These are phyloP conservation scores for Aethionema arabicum DNA, from an alignment of 345 rosid species.

Conservation along the genomic window DNA sequence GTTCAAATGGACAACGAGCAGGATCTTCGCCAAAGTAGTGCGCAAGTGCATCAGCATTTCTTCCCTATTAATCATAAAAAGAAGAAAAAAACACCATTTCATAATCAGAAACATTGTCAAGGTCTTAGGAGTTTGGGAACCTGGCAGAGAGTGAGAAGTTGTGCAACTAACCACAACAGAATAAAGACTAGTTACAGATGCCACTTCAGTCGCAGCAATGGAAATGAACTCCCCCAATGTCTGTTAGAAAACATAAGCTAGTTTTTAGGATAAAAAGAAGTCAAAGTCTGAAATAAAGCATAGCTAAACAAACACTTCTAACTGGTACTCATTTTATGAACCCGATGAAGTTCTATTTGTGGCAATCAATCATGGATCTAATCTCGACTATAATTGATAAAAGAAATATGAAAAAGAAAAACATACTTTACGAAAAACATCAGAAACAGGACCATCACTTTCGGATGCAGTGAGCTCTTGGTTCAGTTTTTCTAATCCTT, in stretches of 20 bases:
- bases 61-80: slow-evolving; percentile 61
- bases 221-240: slow-evolving; percentile 75
- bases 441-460: slow-evolving; percentile 94
- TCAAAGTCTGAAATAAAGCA: not conserved
- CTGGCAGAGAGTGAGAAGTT: slow-evolving; percentile 20
- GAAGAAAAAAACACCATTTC: slow-evolving; percentile 1
- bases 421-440: slow-evolving; percentile 73
- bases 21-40: slow-evolving; percentile 98
- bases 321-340: slow-evolving; percentile 4
- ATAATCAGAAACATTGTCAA: slow-evolving; percentile 10
- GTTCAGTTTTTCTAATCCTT: slow-evolving; percentile 89
- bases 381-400: slow-evolving; percentile 12
- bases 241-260: slow-evolving; percentile 38
- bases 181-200: slow-evolving; percentile 70
- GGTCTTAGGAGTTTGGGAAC: slow-evolving; percentile 9
- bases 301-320: slow-evolving; percentile 4
- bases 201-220: slow-evolving; percentile 79
- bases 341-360: not conserved
- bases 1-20: slow-evolving; percentile 91
- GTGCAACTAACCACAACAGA: slow-evolving; percentile 70
- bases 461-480: slow-evolving; percentile 88
- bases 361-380: slow-evolving; percentile 18
- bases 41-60: slow-evolving; percentile 97
- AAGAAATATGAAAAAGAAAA: slow-evolving; percentile 11
- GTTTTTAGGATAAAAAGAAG: slow-evolving; percentile 18